A percentile compares a stretch with the other conserved stretches of the same genome.
These are phyloP conservation scores for Bryoerythrophyllum caledonicum DNA, from an alignment of 225 moss, liverwort and hornwort species.

Conservation along the genomic window DNA sequence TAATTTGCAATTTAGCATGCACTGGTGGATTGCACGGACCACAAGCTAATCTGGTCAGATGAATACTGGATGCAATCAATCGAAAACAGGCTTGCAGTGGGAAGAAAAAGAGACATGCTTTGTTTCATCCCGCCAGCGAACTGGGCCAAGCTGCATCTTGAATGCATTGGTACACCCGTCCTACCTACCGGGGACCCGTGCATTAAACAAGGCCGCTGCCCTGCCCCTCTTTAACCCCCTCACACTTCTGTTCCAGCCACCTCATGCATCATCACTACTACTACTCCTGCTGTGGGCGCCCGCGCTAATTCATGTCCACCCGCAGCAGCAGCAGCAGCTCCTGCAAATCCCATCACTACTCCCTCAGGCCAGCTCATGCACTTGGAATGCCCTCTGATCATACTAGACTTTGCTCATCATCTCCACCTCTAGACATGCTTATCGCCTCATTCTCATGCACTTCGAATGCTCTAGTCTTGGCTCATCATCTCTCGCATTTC, in stretches of 20 bases:
- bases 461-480: background rate
- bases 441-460: background rate
- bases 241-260: conserved; percentile 18
- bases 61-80: background rate
- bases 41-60: no score
- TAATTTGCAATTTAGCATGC: background rate
- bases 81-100: background rate
- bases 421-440: no score
- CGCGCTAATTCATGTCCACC: background rate
- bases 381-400: background rate
- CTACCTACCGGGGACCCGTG: conserved; percentile 25
- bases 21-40: background rate
- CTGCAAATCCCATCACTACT: background rate
- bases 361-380: background rate
- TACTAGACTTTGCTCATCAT: no score
- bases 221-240: conserved; percentile 16
- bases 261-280: conserved; percentile 9
- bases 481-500: no score
- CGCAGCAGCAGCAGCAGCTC: no score
- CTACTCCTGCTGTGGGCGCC: background rate
- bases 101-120: background rate
- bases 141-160: background rate
- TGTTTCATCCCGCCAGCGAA: background rate
- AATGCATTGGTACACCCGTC: conserved; percentile 38
- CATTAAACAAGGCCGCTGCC: conserved; percentile 27